phyloP scores from a whole-genome alignment of 164 flowering plant species.

The Vitis cinerea region DNA sequence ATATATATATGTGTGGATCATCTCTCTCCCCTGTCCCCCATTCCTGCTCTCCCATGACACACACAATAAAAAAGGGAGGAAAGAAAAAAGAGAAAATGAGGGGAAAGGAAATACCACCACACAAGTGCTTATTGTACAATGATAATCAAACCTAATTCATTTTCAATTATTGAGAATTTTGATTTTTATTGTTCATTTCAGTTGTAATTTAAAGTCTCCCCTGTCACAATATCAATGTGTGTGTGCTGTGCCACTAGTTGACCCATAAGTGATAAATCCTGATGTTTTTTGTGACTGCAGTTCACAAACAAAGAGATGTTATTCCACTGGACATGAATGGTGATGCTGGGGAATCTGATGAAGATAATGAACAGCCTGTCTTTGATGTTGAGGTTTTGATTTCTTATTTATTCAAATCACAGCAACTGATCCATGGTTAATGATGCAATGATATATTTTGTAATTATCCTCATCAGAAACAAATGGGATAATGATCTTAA shows the following conservation, averaged over 20 bases:
- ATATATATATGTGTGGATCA: no score
- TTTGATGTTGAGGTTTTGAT: constrained; percentile 58
- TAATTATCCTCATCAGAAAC: neutral
- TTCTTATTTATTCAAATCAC: neutral
- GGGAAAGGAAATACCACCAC: no score
- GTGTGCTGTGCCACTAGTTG: neutral
- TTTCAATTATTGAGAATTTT: neutral
- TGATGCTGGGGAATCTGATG: constrained; percentile 64
- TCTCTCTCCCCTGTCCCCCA: neutral
- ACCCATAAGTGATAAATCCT: neutral
- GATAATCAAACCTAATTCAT: neutral
- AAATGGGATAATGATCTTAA: no score
- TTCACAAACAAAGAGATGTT: constrained; percentile 85
- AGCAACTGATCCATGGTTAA: neutral
- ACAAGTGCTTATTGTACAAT: no score
- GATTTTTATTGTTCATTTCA: neutral
- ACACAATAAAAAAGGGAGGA: no score
- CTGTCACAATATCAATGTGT: no score
- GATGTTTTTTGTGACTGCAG: constrained; percentile 32
- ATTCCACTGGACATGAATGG: constrained; percentile 61
- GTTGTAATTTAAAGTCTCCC: no score
- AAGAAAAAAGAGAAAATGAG: no score
- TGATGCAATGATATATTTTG: neutral
- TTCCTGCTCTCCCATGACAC: no score
- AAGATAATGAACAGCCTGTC: constrained; percentile 68